Conservation (phyloP, 768 basidiomycete species). For the Termitomyces sp. region DNA sequence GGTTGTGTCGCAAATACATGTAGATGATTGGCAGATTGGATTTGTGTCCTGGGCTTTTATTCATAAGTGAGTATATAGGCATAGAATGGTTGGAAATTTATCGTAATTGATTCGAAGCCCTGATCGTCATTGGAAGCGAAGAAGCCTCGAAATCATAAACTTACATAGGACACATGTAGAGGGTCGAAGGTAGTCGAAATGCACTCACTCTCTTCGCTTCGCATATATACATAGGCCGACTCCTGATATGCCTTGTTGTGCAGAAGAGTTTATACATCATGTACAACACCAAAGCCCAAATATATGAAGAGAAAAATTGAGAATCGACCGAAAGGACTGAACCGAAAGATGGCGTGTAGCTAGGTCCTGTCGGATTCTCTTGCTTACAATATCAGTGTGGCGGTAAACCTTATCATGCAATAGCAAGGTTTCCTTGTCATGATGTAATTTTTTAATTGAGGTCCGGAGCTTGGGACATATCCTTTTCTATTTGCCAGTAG, state of each 20-base stretch:
- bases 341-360: not conserved
- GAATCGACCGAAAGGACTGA: not conserved
- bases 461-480: too few relatives aligned
- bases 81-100: not conserved
- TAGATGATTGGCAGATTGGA: too few relatives aligned
- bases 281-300: not conserved
- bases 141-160: not conserved
- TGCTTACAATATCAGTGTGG: not conserved
- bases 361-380: not conserved
- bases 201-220: not conserved
- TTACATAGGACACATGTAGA: not conserved
- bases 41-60: too few relatives aligned
- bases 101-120: not conserved
- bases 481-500: too few relatives aligned
- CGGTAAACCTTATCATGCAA: not conserved
- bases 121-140: not conserved
- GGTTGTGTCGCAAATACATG: too few relatives aligned
- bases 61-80: constrained; percentile 18
- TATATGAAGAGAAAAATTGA: not conserved
- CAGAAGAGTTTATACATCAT: not conserved
- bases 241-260: too few relatives aligned
- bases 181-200: not conserved
- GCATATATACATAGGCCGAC: not conserved
- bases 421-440: too few relatives aligned
- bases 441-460: too few relatives aligned